A percentile compares a stretch with the other conserved stretches of the same genome.
Evolutionary conservation across 2,329 filamentous ascomycete genomes (phyloP).

Genomic region (Botryotinia narcissicola): DNA sequence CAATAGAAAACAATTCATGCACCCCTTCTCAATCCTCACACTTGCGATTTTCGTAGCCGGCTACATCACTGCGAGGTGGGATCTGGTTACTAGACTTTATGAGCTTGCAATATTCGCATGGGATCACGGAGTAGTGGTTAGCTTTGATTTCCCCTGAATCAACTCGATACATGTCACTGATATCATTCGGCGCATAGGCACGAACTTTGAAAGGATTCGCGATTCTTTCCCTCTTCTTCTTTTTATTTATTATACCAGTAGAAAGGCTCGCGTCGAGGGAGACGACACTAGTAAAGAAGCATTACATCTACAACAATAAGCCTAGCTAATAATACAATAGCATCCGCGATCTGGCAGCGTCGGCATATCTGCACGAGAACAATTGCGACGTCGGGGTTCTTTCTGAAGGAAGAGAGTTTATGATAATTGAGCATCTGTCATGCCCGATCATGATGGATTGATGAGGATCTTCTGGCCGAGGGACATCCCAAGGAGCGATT

Average conservation of each 20-base stretch:
- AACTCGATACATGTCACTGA: slow-evolving; percentile 21
- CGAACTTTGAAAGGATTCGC: slow-evolving; percentile 83
- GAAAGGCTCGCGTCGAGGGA: slow-evolving; percentile 79
- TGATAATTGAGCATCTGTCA: slow-evolving; percentile 44
- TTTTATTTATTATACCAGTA: slow-evolving; percentile 79
- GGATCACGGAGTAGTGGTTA: slow-evolving; percentile 95
- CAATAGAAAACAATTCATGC: slow-evolving; percentile 58
- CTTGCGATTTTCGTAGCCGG: slow-evolving; percentile 98
- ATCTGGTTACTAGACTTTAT: slow-evolving; percentile 94
- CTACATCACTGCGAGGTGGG: slow-evolving; percentile 99
- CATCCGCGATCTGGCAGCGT: slow-evolving; percentile 76
- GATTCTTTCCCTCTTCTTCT: slow-evolving; percentile 79
- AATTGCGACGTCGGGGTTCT: slow-evolving; percentile 88
- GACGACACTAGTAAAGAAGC: slow-evolving; percentile 66
- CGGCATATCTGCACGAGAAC: slow-evolving; percentile 91
- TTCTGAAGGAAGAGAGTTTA: slow-evolving; percentile 58
- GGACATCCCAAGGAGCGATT: slow-evolving; percentile 69
- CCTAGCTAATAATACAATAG: slow-evolving; percentile 46
- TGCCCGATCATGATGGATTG: slow-evolving; percentile 78
- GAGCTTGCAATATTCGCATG: slow-evolving; percentile 96
- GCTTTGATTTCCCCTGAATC: neutral
- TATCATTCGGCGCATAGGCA: slow-evolving; percentile 50
- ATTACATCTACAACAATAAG: slow-evolving; percentile 26
- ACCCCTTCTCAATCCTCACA: slow-evolving; percentile 94
- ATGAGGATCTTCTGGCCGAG: slow-evolving; percentile 99